phyloP scores from a whole-genome alignment of 2,329 filamentous ascomycete species.

The Cladosporium sphaerospermum region DNA sequence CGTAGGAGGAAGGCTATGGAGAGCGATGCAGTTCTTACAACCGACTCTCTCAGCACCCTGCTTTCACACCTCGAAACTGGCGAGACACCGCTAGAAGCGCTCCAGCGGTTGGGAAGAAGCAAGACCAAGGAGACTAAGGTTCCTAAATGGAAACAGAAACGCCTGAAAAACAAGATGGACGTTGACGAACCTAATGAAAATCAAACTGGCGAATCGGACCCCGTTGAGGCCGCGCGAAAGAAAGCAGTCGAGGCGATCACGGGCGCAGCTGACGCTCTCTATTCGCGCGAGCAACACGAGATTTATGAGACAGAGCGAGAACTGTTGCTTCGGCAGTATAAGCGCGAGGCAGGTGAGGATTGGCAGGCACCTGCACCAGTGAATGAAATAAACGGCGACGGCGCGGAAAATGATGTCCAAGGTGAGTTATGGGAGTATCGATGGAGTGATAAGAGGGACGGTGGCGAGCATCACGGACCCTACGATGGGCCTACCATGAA shows the following conservation, averaged over 20 bases:
- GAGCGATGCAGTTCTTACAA: slow-evolving; percentile 68
- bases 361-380: slow-evolving; percentile 53
- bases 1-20: slow-evolving; percentile 62
- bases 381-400: slow-evolving; percentile 10
- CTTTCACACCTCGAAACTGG: slow-evolving; percentile 69
- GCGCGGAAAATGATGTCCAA: background rate
- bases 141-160: slow-evolving; percentile 58
- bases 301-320: slow-evolving; percentile 89
- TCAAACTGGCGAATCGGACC: slow-evolving; percentile 40
- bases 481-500: slow-evolving; percentile 82
- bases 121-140: slow-evolving; percentile 51
- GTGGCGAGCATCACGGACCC: slow-evolving; percentile 72
- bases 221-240: slow-evolving; percentile 63
- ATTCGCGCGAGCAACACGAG: slow-evolving; percentile 77
- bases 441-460: slow-evolving; percentile 84
- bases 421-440: slow-evolving; percentile 75
- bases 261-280: slow-evolving; percentile 78
- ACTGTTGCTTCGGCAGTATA: slow-evolving; percentile 73
- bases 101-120: slow-evolving; percentile 60
- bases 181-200: slow-evolving; percentile 47
- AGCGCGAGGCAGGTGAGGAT: slow-evolving; percentile 76
- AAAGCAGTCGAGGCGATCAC: slow-evolving; percentile 76
- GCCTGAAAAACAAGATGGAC: slow-evolving; percentile 58
- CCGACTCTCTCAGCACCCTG: slow-evolving; percentile 66
- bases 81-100: slow-evolving; percentile 82